Percentiles rank a stretch among this genome's conserved stretches.
Conservation (phyloP, 495 filamentous ascomycete species). For the Entonaema liquescens region DNA sequence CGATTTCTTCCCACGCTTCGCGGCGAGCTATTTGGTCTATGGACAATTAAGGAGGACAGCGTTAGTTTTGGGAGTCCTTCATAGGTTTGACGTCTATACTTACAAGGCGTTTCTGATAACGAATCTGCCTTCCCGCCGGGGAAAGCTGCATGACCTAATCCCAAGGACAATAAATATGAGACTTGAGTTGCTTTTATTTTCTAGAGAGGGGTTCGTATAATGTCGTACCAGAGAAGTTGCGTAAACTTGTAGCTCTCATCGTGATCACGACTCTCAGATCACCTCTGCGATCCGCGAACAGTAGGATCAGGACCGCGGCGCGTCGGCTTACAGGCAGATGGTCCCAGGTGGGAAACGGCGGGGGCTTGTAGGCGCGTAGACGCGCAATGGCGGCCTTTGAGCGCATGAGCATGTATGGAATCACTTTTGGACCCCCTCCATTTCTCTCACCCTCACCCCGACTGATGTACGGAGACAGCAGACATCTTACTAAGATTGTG, state of each 20-base stretch:
- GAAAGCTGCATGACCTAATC: constrained; percentile 79
- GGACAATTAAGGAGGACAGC: constrained; percentile 56
- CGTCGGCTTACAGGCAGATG: constrained; percentile 72
- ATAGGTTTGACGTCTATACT: neutral
- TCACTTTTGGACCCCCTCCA: neutral
- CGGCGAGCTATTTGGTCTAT: constrained; percentile 81
- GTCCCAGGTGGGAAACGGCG: constrained; percentile 63
- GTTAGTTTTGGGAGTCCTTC: constrained; percentile 52
- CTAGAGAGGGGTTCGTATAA: neutral
- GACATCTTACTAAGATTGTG: neutral
- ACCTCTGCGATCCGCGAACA: constrained; percentile 81
- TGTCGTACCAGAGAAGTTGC: constrained; percentile 62
- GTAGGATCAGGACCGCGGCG: constrained; percentile 83
- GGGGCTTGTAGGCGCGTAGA: constrained; percentile 73
- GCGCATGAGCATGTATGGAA: constrained; percentile 38
- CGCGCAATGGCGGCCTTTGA: constrained; percentile 78
- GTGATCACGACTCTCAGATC: constrained; percentile 86
- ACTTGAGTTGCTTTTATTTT: constrained; percentile 47
- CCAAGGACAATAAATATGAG: constrained; percentile 7
- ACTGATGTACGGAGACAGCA: neutral
- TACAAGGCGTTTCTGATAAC: constrained; percentile 59
- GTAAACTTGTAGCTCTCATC: constrained; percentile 79
- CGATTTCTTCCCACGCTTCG: constrained; percentile 92
- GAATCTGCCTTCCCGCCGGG: constrained; percentile 75
- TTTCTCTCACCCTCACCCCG: neutral